Evolutionary conservation across 2,329 filamentous ascomycete species (phyloP), one percentile per base, ranked within the genome.

Genomic region (Cladobotryum protrusum): DNA sequence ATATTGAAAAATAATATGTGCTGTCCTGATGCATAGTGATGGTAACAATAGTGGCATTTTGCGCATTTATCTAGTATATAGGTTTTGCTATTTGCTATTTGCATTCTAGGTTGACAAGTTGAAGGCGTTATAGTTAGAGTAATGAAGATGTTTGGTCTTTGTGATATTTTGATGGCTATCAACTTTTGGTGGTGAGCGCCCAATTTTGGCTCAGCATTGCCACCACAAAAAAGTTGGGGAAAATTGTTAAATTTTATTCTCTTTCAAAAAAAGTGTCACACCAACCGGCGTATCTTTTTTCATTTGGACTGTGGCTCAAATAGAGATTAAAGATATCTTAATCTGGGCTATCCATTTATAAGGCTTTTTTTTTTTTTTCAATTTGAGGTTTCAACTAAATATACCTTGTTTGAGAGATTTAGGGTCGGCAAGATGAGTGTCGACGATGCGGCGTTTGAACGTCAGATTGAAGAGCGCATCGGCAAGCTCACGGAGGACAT

Each of bases 401-500:
- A 29, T 29, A 29, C 6, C 11, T 29, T 29, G 24, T 29, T 29
- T 29, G 24, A 29, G 24, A 29, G 36, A 6, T n/a, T 15, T 9
- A 39, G 36, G 17, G 36, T 15, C n/a, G 11, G 36, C n/a, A 18
- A 39, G 36, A 39, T n/a, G 17, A 18, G 17, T 7, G 17, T 39
- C 8, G 14, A 39, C 14, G 36, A 39, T 18, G 36, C 36, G 17
- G 36, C n/a, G 13, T 15, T 39, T 39, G 36, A 39, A 11, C 36
- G 36, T 11, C 36, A 39, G 36, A 39, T 39, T 18, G 36, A 44
- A 15, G 68, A 74, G 70, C 61, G 67, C 33, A 64, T 74, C 43
- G 68, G 75, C 52, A 68, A 75, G 54, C 64, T 76, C 53, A 67
- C 66, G 20, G 65, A 73, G 36, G 66, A 70, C 51, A 61, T 75